phyloP scores from a whole-genome alignment of 2,329 filamentous ascomycete genomes.

The Fusarium avenaceum region DNA sequence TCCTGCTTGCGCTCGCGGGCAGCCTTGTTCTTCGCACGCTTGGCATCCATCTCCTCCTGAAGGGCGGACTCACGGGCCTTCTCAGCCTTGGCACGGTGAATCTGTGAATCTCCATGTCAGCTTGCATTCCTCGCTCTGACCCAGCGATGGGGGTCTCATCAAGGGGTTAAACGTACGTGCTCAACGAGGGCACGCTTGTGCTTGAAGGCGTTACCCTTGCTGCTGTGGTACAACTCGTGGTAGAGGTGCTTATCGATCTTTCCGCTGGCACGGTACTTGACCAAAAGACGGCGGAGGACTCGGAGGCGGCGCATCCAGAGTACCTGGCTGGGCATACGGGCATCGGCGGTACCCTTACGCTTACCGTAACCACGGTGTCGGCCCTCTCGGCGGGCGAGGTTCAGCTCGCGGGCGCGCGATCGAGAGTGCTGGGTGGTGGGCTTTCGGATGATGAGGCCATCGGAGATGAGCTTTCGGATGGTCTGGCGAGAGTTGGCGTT shows the following conservation, averaged over 20 bases:
- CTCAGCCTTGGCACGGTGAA: conserved; percentile 99
- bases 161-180: conserved; percentile 81
- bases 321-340: conserved; percentile 98
- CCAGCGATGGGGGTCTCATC: conserved; percentile 6
- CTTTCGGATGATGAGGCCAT: conserved; percentile 99
- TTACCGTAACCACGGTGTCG: conserved; percentile 99
- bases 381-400: conserved; percentile 92
- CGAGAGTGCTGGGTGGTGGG: conserved; percentile 99
- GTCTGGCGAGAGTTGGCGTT: conserved; percentile 99
- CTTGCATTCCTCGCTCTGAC: conserved; percentile 8
- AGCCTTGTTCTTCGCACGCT: conserved; percentile 99
- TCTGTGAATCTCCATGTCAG: conserved; percentile 67
- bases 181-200: conserved; percentile 99
- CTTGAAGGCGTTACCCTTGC: conserved; percentile 99
- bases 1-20: conserved; percentile 98
- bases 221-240: conserved; percentile 99
- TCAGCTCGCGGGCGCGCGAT: conserved; percentile 94
- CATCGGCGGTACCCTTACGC: conserved; percentile 99
- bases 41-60: conserved; percentile 99
- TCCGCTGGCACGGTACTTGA: conserved; percentile 99
- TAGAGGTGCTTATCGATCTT: conserved; percentile 99
- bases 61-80: conserved; percentile 94
- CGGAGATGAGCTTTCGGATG: conserved; percentile 98
- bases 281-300: conserved; percentile 97
- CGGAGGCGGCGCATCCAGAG: conserved; percentile 99